These are phyloP conservation scores for Poa pratensis DNA, from an alignment of 176 grass and related monocot genomes.

Conservation along the genomic window DNA sequence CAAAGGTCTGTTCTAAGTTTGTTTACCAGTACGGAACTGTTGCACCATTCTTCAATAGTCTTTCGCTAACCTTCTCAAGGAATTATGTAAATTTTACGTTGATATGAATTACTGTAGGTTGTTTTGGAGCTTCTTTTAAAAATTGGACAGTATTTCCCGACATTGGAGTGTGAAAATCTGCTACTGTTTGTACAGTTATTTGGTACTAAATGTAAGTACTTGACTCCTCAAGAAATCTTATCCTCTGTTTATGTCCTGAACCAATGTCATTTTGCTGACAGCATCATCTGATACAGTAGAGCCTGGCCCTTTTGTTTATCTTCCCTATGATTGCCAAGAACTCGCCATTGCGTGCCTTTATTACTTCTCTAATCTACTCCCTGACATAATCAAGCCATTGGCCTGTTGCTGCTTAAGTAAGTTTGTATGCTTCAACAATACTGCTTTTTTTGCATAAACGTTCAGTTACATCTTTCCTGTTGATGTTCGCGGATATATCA, in stretches of 20 bases:
- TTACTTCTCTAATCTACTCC: conserved; percentile 78
- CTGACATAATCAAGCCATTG: conserved; percentile 67
- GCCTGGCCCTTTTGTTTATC: conserved; percentile 69
- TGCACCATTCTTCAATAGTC: conserved; percentile 18
- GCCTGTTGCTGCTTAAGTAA: conserved; percentile 87
- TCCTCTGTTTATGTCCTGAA: conserved; percentile 16
- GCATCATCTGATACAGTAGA: conserved; percentile 57
- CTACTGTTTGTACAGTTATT: conserved; percentile 66
- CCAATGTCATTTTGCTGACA: conserved; percentile 40
- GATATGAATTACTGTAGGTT: conserved; percentile 54
- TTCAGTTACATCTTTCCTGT: neutral
- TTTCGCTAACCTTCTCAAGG: conserved; percentile 33
- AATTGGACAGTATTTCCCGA: conserved; percentile 63
- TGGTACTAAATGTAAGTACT: conserved; percentile 63
- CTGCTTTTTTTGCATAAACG: neutral
- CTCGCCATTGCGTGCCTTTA: conserved; percentile 82
- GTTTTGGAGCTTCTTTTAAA: conserved; percentile 72
- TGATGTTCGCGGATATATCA: neutral
- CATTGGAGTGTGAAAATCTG: conserved; percentile 51
- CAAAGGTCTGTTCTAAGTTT: conserved; percentile 56
- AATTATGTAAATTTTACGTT: conserved; percentile 28
- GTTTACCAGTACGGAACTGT: conserved; percentile 9
- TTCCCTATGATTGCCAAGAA: conserved; percentile 70
- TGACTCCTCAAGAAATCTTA: neutral
- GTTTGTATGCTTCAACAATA: conserved; percentile 34